Conservation (phyloP, 495 filamentous ascomycete species). For the Penicillium coprophilum region DNA sequence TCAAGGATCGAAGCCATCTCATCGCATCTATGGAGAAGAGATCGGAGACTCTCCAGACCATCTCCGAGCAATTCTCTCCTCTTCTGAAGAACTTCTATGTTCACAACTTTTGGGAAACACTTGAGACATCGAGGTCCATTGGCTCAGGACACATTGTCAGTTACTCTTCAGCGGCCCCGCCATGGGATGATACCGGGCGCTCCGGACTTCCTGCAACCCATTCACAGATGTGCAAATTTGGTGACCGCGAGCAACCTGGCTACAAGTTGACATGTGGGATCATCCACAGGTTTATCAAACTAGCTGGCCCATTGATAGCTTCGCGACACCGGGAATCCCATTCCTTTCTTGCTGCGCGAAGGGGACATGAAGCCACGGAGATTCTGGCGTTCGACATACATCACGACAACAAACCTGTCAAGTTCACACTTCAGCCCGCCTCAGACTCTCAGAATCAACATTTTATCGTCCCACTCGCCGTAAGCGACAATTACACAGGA, state of each 20-base stretch:
- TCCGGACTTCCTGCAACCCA: slow-evolving; percentile 2
- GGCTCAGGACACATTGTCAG: slow-evolving; percentile 1
- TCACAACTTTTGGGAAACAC: neutral
- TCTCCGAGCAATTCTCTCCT: slow-evolving; percentile 4
- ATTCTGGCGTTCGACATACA: slow-evolving; percentile 1
- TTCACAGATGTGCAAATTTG: slow-evolving; percentile 4
- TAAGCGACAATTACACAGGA: slow-evolving; percentile 2
- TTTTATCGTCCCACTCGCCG: neutral
- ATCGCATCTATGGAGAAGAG: slow-evolving; percentile 4
- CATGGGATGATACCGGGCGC: slow-evolving; percentile 3
- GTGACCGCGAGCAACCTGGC: slow-evolving; percentile 1
- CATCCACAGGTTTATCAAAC: neutral
- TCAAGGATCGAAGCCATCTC: slow-evolving; percentile 4
- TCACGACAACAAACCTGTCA: slow-evolving; percentile 1
- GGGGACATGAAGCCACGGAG: neutral
- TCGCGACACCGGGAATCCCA: slow-evolving; percentile 1
- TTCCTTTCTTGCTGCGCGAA: slow-evolving; percentile 2
- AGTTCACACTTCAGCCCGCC: neutral
- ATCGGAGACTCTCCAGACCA: slow-evolving; percentile 1
- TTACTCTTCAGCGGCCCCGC: neutral
- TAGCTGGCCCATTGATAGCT: slow-evolving; percentile 3
- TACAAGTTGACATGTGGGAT: slow-evolving; percentile 1
- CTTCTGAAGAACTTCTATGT: slow-evolving; percentile 1
- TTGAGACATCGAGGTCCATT: neutral
- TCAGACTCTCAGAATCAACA: neutral